Percentiles rank a stretch among this genome's conserved stretches.
phyloP scores from a whole-genome alignment of 371 early-diverging fungal species.

The Gilbertella persicaria region DNA sequence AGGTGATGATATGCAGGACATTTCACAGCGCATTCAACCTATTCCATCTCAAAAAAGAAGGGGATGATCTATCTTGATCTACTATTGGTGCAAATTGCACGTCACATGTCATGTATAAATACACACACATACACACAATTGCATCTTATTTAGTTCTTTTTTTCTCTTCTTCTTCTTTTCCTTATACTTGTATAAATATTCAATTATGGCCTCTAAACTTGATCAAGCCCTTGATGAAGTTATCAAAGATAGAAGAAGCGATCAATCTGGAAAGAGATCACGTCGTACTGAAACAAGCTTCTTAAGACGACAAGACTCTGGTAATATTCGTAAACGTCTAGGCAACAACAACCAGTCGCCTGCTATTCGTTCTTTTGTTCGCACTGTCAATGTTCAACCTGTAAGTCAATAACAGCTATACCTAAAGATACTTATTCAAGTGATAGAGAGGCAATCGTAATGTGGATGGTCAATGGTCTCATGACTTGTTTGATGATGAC shows the following conservation, averaged over 20 bases:
- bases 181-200: neutral
- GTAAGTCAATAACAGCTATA: constrained; percentile 22
- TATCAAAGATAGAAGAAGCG: constrained; percentile 42
- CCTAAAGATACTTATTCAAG: no score
- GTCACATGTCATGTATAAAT: no score
- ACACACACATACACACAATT: neutral
- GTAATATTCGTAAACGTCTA: constrained; percentile 33
- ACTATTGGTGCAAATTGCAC: neutral
- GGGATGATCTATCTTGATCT: no score
- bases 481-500: constrained; percentile 41
- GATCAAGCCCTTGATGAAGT: constrained; percentile 58
- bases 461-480: constrained; percentile 38
- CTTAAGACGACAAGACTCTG: constrained; percentile 4
- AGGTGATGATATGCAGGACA: constrained; percentile 28
- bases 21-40: neutral
- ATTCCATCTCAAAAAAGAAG: no score
- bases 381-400: constrained; percentile 34
- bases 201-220: constrained; percentile 41
- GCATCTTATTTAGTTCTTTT: neutral
- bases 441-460: constrained; percentile 19
- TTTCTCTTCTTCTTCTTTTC: neutral
- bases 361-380: constrained; percentile 31
- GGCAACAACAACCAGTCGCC: constrained; percentile 10
- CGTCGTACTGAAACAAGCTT: constrained; percentile 3
- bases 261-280: constrained; percentile 16